These are phyloP conservation scores for Aspergillus pseudoviridinutans DNA, from an alignment of 2,329 filamentous ascomycete species.

Conservation along the genomic window DNA sequence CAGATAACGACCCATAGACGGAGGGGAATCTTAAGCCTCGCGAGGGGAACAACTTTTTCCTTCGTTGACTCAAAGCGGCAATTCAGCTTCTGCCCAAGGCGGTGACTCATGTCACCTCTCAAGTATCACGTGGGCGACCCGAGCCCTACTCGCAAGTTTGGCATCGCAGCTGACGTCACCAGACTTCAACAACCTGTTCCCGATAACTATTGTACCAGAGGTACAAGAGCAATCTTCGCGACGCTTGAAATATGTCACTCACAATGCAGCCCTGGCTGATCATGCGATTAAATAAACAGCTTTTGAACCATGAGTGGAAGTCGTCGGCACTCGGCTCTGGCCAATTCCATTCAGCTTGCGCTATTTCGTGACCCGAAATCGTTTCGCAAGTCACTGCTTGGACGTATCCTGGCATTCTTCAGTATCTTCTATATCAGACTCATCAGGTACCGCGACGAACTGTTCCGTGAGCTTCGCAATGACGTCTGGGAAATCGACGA, in stretches of 20 bases:
- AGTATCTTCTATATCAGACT: conserved; percentile 50
- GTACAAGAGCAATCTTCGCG: neutral
- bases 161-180: neutral
- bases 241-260: neutral
- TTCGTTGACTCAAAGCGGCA: conserved; percentile 28
- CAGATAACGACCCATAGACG: conserved; percentile 37
- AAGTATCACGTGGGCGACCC: conserved; percentile 10
- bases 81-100: conserved; percentile 18
- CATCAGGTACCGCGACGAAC: conserved; percentile 42
- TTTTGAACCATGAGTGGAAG: conserved; percentile 17
- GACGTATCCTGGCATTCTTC: conserved; percentile 52
- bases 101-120: conserved; percentile 18
- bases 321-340: conserved; percentile 22
- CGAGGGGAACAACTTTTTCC: conserved; percentile 24
- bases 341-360: conserved; percentile 29
- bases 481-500: conserved; percentile 53
- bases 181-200: neutral
- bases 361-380: conserved; percentile 25
- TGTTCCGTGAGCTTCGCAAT: conserved; percentile 51
- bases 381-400: conserved; percentile 33
- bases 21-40: conserved; percentile 14
- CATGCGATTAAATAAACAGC: neutral
- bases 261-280: neutral
- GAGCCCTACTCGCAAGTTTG: neutral
- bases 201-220: neutral